Percentiles rank a stretch among this genome's conserved stretches.
Conservation (phyloP, 345 rosid species). For the Eucalyptus erythrocorys region DNA sequence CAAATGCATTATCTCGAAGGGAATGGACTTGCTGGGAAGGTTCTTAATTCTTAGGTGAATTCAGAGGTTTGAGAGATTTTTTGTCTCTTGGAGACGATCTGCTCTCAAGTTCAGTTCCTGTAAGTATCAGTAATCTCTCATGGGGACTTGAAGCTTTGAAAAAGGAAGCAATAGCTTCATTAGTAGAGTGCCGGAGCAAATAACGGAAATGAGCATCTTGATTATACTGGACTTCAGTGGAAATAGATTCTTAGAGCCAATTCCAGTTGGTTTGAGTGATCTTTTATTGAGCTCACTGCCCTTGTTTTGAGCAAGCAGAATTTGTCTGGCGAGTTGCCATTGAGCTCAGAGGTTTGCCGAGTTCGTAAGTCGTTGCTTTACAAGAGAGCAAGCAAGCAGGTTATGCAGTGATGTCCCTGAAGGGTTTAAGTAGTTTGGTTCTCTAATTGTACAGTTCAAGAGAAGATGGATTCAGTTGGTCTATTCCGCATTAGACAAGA, state of each 20-base stretch:
- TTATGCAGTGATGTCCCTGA: too few species aligned
- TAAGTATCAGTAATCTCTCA: neutral
- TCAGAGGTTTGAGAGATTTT: neutral
- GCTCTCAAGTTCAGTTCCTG: neutral
- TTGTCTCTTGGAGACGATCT: neutral
- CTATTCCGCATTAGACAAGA: too few species aligned
- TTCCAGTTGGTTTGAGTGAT: slow-evolving; percentile 34
- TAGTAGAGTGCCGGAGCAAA: neutral
- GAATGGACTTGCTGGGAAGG: neutral
- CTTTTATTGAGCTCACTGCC: slow-evolving; percentile 21
- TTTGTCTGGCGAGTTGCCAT: slow-evolving; percentile 47
- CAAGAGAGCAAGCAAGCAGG: neutral
- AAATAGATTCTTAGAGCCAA: slow-evolving; percentile 32
- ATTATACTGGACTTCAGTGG: slow-evolving; percentile 50
- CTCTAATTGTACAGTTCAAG: too few species aligned
- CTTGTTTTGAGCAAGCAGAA: slow-evolving; percentile 52
- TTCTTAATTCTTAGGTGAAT: neutral
- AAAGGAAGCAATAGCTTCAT: neutral
- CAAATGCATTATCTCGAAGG: neutral
- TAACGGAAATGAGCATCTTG: slow-evolving; percentile 35
- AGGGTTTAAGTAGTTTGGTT: too few species aligned
- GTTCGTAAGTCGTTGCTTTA: slow-evolving; percentile 19
- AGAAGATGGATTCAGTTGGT: too few species aligned
- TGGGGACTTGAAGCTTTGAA: neutral
- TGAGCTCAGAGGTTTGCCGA: slow-evolving; percentile 72